Base-by-base conservation (phyloP, 805 yeast genomes). In the Metschnikowia orientalis region DNA sequence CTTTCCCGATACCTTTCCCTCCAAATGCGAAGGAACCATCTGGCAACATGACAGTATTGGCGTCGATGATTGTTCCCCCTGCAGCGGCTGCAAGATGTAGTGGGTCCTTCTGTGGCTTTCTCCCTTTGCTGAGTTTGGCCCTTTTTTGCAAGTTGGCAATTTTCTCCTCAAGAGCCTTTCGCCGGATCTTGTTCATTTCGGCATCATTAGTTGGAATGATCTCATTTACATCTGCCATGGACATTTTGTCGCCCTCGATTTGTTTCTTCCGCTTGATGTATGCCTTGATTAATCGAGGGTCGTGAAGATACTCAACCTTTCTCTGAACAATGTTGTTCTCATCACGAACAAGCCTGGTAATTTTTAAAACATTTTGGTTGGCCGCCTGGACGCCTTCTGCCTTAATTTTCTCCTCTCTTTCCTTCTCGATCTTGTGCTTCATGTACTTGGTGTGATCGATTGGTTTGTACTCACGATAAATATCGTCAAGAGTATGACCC, bases 291-390 rank as follows among this genome's bases (percentile, higher is more conserved):
- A 90, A 80, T 28, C 88, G 75, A 1, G 95, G 94, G 54, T 90
- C 97, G 30, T 75, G 79, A 6, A 90, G 74, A 10, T 82, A 67
- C 51, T 87, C 90, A 8, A 80, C 76, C 35, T 75, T 77, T 51
- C 97, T 72, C 50, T 88, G 96, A 30, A 86, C 72, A 18, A 84
- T 81, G 6, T 94, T 95, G 53, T 90, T 84, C 26, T 80, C 77
- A 55, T 90, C 96, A 32, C 83, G 69, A 24, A 82, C 77, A 64
- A 87, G 75, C 42, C 97, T 68, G 1, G 89, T 79, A 38, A 90
- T 87, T 30, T 55, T 50, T 29, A 66, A 51, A 6, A 61, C 63
- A 18, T 42, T 44, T 26, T 30, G 38, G 13, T 27, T 52, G 41
- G 40, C 56, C 38, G 31, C 44, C 42, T 15, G 38, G 23, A 24